Base-by-base conservation (phyloP, 2,329 filamentous ascomycete genomes). In the Cryphonectria radicalis region DNA sequence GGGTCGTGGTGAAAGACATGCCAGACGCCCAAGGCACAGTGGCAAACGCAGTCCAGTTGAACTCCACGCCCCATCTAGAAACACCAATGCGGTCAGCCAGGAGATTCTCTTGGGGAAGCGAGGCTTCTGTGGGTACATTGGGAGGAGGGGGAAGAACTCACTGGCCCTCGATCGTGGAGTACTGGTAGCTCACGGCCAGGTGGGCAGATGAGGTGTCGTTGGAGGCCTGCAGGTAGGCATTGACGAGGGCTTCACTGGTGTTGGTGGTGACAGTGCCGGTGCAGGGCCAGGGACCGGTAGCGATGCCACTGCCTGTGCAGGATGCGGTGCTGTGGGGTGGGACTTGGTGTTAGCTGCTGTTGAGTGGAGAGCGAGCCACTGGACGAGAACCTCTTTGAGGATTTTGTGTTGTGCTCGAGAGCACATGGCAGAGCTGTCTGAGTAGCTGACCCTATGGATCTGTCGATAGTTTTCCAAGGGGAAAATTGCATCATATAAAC, bases 181-280 rank as follows among this genome's bases (percentile, higher is more conserved):
- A 72, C 53, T 72, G 64, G 22, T 70, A 72, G 62, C 71, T 72
- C 53, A 72, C 69, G 1, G 60, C 68, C 65, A 72, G 28, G 57
- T 70, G 68, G 40, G 71, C 71, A 25, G 69, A 59, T n/a, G 63
- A 60, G 53, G 50, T 71, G 5, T 62, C 57, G 43, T 72, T 72
- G 60, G 50, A 46, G 17, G 68, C 42, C 55, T 70, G n/a, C 43
- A 72, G 63, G 50, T 69, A 63, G 53, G 71, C 68, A 25, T 65
- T 62, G 25, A 72, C 71, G 22, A 60, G 64, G 35, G 50, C 68
- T 13, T 22, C 14, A 35, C 40, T 70, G 8, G 42, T 55, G 43
- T 65, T 65, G 40, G 40, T 65, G 53, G 66, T 63, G 43, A 66
- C 59, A 25, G 70, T 37, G 11, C 70, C 60, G 37, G 25, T 65